Conservation (phyloP, 2,329 filamentous ascomycete genomes). For the Claviceps purpurea region DNA sequence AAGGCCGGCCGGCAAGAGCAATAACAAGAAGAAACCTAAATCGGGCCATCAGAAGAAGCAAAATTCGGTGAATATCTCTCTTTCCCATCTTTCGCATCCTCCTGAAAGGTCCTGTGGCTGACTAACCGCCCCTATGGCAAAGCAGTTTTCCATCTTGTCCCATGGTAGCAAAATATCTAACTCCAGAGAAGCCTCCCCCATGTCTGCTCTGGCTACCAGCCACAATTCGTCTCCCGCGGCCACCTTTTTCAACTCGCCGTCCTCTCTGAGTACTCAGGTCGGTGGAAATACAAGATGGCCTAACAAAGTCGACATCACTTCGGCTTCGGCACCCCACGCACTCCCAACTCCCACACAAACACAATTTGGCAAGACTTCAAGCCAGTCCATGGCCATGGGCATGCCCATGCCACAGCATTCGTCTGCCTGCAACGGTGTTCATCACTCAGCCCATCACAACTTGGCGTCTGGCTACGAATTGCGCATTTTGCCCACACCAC, state of each 20-base stretch:
- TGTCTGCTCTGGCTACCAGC: constrained; percentile 36
- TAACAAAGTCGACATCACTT: constrained; percentile 14
- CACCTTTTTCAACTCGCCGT: constrained; percentile 33
- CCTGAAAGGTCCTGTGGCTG: constrained; percentile 2
- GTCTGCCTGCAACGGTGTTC: constrained; percentile 13
- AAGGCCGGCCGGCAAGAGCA: constrained; percentile 13
- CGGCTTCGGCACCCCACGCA: constrained; percentile 12
- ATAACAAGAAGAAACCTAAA: constrained; percentile 9
- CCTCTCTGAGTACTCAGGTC: constrained; percentile 25
- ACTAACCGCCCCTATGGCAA: constrained; percentile 13
- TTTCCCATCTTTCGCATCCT: not conserved
- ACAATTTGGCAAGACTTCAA: constrained; percentile 12
- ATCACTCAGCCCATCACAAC: constrained; percentile 11
- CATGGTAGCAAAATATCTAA: constrained; percentile 31
- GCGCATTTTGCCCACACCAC: constrained; percentile 51
- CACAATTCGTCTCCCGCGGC: constrained; percentile 37
- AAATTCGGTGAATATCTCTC: constrained; percentile 23
- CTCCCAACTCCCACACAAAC: constrained; percentile 13
- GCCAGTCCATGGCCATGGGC: constrained; percentile 5
- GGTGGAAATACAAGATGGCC: constrained; percentile 24
- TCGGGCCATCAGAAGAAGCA: constrained; percentile 23
- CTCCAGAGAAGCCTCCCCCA: constrained; percentile 42
- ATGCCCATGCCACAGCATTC: constrained; percentile 14
- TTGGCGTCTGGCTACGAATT: constrained; percentile 29
- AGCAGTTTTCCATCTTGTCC: constrained; percentile 39